These are phyloP conservation scores for Septoria petroselini DNA, from an alignment of 2,329 filamentous ascomycete genomes.

Conservation along the genomic window DNA sequence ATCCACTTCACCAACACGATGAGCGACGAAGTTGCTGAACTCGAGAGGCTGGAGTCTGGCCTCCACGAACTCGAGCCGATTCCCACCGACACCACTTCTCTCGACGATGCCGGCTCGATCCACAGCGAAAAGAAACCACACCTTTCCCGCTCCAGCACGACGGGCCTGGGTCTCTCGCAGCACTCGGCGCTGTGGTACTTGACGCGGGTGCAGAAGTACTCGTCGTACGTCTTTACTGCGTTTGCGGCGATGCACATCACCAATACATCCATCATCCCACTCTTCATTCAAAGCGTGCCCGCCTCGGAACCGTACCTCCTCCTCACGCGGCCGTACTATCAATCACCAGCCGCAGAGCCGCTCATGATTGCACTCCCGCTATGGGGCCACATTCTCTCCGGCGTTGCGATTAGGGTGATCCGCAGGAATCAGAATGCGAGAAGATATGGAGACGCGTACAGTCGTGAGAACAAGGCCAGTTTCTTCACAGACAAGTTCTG, in stretches of 20 bases:
- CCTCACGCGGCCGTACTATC: slow-evolving; percentile 87
- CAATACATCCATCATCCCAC: slow-evolving; percentile 78
- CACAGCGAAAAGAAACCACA: slow-evolving; percentile 17
- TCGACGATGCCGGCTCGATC: slow-evolving; percentile 11
- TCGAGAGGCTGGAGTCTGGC: slow-evolving; percentile 29
- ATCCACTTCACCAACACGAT: slow-evolving; percentile 1
- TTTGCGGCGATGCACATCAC: slow-evolving; percentile 74
- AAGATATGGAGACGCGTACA: slow-evolving; percentile 68
- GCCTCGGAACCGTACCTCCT: slow-evolving; percentile 82
- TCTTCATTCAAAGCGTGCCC: slow-evolving; percentile 67
- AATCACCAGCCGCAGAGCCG: slow-evolving; percentile 75
- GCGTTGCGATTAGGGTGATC: slow-evolving; percentile 72
- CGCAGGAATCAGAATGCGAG: slow-evolving; percentile 67
- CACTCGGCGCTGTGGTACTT: slow-evolving; percentile 74
- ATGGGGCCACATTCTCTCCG: slow-evolving; percentile 70
- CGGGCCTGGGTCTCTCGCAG: slow-evolving; percentile 58
- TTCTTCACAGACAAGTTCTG: slow-evolving; percentile 49
- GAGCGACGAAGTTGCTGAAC: slow-evolving; percentile 34
- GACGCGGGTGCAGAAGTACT: slow-evolving; percentile 78
- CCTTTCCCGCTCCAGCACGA: slow-evolving; percentile 36
- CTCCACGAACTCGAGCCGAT: slow-evolving; percentile 78
- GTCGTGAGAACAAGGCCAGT: slow-evolving; percentile 43
- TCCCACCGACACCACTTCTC: slow-evolving; percentile 59
- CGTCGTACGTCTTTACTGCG: slow-evolving; percentile 75
- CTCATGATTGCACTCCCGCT: slow-evolving; percentile 74